Percentiles rank a stretch among this genome's conserved stretches.
Evolutionary conservation across 805 yeast genomes (phyloP).

Genomic region (Osmozyma mogii): DNA sequence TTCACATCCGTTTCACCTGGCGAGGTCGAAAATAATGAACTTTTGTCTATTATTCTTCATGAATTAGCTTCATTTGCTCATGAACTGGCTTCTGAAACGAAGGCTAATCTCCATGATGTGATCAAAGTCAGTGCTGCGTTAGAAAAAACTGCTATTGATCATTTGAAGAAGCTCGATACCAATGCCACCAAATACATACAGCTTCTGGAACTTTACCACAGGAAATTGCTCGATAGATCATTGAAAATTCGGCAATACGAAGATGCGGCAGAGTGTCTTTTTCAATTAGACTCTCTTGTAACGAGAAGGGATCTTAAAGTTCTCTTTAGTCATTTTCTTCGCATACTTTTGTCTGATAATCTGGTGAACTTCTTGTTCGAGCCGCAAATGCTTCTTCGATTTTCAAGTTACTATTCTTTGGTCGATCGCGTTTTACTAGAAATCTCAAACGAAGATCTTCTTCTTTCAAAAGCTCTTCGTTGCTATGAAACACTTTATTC

Average conservation of each 20-base stretch:
- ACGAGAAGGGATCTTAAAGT: conserved; percentile 8
- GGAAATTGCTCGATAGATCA: conserved; percentile 7
- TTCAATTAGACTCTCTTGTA: conserved; percentile 2
- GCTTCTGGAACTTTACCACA: conserved; percentile 5
- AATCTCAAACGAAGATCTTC: conserved; percentile 24
- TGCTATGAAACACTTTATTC: conserved; percentile 32
- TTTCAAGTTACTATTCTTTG: conserved; percentile 22
- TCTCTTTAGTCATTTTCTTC: conserved; percentile 16
- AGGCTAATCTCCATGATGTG: too few relatives aligned
- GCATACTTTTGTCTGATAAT: conserved; percentile 16
- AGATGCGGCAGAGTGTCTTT: conserved; percentile 8
- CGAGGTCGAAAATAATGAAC: too few relatives aligned
- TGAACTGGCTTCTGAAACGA: conserved; percentile 16
- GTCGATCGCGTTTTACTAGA: conserved; percentile 27
- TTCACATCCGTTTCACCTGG: too few relatives aligned
- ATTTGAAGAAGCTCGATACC: conserved; percentile 4
- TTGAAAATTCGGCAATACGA: conserved; percentile 6
- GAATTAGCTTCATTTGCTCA: conserved; percentile 11
- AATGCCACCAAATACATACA: background rate
- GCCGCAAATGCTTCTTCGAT: too few relatives aligned
- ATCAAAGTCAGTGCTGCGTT: too few relatives aligned
- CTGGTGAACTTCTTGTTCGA: conserved; percentile 12
- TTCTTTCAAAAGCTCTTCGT: conserved; percentile 22
- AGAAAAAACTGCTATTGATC: conserved; percentile 19
- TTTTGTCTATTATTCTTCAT: background rate